Percentiles rank a stretch among this genome's conserved stretches.
phyloP scores from a whole-genome alignment of 1,284 basidiomycete species.

The Inonotus obliquus region DNA sequence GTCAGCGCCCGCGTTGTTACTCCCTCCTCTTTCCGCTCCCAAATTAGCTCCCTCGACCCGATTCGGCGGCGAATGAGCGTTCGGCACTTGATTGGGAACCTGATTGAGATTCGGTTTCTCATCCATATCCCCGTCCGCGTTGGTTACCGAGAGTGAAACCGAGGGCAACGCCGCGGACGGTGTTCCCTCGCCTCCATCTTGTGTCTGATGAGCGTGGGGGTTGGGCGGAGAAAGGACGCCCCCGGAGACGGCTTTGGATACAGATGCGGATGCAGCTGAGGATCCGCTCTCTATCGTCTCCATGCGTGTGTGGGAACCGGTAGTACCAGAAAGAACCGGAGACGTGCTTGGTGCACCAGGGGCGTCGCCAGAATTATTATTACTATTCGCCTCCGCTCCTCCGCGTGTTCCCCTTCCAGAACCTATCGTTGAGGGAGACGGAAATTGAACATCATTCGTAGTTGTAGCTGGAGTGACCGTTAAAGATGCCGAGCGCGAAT shows the following conservation, averaged over 20 bases:
- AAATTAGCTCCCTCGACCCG: background rate
- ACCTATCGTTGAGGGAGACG: background rate
- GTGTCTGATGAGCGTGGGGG: background rate
- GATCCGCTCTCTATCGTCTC: background rate
- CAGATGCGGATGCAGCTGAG: background rate
- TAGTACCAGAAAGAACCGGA: background rate
- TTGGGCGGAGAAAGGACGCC: background rate
- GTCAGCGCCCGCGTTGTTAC: background rate
- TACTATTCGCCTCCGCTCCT: background rate
- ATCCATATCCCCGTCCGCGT: background rate
- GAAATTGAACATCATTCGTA: background rate
- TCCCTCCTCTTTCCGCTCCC: background rate
- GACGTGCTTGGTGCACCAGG: background rate
- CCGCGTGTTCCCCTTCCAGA: background rate
- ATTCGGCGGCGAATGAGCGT: background rate
- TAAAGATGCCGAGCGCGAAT: background rate
- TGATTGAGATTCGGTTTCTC: background rate
- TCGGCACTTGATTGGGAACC: background rate
- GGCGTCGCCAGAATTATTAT: background rate
- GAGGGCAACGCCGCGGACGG: background rate
- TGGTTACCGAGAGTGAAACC: background rate
- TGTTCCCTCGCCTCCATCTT: background rate
- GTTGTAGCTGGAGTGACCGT: background rate
- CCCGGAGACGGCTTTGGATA: background rate
- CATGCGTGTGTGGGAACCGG: slow-evolving; percentile 1